These are phyloP conservation scores for Alternaria sp. DNA, from an alignment of 2,329 filamentous ascomycete genomes.

Conservation along the genomic window DNA sequence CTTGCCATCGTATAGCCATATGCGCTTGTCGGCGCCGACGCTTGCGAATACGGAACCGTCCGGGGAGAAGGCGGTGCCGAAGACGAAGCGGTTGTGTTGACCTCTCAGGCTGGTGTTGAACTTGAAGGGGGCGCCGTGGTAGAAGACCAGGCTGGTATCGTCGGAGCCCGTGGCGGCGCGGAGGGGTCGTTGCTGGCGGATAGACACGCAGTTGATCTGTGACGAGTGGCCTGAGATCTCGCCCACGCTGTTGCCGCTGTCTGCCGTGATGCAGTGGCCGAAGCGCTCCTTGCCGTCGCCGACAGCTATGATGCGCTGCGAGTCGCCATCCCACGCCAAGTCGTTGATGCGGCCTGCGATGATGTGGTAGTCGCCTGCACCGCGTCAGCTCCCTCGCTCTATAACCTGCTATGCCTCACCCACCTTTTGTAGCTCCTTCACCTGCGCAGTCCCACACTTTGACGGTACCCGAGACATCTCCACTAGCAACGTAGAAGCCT, in stretches of 20 bases:
- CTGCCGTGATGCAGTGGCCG: conserved; percentile 86
- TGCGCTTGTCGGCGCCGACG: conserved; percentile 88
- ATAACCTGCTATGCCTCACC: conserved; percentile 1
- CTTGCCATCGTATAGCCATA: conserved; percentile 96
- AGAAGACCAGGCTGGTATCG: conserved; percentile 87
- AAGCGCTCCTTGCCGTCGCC: conserved; percentile 93
- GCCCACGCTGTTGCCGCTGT: conserved; percentile 94
- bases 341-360: conserved; percentile 95
- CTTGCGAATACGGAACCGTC: conserved; percentile 83
- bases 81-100: conserved; percentile 87
- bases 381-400: conserved; percentile 33
- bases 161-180: conserved; percentile 90
- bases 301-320: conserved; percentile 93
- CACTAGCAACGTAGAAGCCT: conserved; percentile 92
- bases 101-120: conserved; percentile 83
- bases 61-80: conserved; percentile 86
- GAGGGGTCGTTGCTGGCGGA: conserved; percentile 88
- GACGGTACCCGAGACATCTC: conserved; percentile 83
- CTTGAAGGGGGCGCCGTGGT: conserved; percentile 94
- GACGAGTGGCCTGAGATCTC: conserved; percentile 92
- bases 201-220: conserved; percentile 87
- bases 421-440: conserved; percentile 82
- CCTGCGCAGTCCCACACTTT: conserved; percentile 90
- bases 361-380: conserved; percentile 81
- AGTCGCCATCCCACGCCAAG: conserved; percentile 96